Conservation (phyloP, 2,329 filamentous ascomycete genomes). For the Cordyceps militaris region DNA sequence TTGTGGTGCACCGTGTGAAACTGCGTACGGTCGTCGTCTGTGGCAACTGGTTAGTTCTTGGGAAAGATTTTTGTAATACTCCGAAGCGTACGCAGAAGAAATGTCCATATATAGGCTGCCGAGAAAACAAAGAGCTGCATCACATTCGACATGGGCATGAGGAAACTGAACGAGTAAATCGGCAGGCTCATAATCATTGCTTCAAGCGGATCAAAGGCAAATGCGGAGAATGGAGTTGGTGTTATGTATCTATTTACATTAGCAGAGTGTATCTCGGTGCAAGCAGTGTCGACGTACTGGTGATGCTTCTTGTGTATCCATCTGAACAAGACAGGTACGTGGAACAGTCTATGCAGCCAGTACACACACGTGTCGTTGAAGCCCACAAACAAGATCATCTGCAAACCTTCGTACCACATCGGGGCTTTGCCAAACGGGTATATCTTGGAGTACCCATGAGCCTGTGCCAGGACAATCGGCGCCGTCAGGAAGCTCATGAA, state of each 20-base stretch:
- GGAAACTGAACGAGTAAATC: not conserved
- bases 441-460: not conserved
- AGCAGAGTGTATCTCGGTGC: not conserved
- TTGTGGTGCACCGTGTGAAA: not conserved
- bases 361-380: not conserved
- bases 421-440: not conserved
- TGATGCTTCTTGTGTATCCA: not conserved
- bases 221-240: not conserved
- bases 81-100: not conserved
- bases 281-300: not conserved
- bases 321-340: not conserved
- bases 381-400: not conserved
- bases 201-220: not conserved
- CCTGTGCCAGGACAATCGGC: not conserved
- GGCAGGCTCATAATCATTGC: not conserved
- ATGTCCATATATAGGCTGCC: not conserved
- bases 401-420: not conserved
- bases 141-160: not conserved
- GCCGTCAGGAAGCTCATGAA: not conserved
- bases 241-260: not conserved
- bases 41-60: not conserved
- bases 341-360: not conserved
- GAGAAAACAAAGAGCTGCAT: not conserved
- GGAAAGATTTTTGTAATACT: too few relatives aligned
- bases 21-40: not conserved